A percentile compares a stretch with the other conserved stretches of the same genome.
These are phyloP conservation scores for Panus rudis DNA, from an alignment of 768 basidiomycete genomes.

Conservation along the genomic window DNA sequence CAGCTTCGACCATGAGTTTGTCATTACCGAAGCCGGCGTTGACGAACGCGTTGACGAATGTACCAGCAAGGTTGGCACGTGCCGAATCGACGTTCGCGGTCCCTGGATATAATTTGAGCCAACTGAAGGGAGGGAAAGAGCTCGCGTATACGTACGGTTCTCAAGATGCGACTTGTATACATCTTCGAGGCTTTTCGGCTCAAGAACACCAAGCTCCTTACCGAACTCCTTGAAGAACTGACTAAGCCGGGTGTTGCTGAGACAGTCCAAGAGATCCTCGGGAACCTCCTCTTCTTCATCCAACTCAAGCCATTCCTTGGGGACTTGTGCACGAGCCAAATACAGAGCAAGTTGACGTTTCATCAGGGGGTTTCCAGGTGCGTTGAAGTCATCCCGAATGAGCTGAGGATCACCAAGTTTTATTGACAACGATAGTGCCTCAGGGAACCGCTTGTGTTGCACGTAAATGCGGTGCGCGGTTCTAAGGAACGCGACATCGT, in stretches of 20 bases:
- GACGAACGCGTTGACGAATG: constrained; percentile 98
- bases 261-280: constrained; percentile 77
- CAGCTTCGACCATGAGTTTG: constrained; percentile 94
- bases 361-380: constrained; percentile 92
- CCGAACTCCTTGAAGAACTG: constrained; percentile 85
- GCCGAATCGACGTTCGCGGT: constrained; percentile 86
- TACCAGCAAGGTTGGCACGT: constrained; percentile 88
- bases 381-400: constrained; percentile 81
- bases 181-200: constrained; percentile 90
- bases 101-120: constrained; percentile 31
- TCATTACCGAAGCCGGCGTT: constrained; percentile 99
- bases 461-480: constrained; percentile 88
- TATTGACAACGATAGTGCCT: constrained; percentile 83
- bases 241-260: constrained; percentile 83
- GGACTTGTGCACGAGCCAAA: constrained; percentile 87
- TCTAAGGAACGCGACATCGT: constrained; percentile 82
- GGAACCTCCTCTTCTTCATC: constrained; percentile 60
- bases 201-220: constrained; percentile 84
- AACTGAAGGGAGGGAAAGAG: not conserved
- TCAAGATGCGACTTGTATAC: constrained; percentile 97
- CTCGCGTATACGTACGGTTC: constrained; percentile 45
- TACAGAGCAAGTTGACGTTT: constrained; percentile 91
- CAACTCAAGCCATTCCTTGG: constrained; percentile 80
- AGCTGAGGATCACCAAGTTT: constrained; percentile 74
- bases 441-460: constrained; percentile 80